Evolutionary conservation across 768 basidiomycete genomes (phyloP).

Genomic region (Tylopilus intermedius): DNA sequence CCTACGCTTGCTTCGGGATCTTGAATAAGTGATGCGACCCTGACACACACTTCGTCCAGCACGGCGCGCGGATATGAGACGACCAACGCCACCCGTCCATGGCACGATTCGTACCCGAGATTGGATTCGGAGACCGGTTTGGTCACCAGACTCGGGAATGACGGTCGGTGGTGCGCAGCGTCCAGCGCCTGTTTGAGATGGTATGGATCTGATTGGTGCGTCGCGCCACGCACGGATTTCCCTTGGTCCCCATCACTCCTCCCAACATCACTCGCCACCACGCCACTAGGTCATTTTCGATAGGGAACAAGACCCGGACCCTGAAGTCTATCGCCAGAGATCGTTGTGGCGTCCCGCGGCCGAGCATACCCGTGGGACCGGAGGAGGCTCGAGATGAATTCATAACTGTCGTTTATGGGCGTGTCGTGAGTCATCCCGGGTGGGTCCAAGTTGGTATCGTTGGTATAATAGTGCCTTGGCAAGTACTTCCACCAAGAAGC

Average conservation of each 20-base stretch:
- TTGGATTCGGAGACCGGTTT: background rate
- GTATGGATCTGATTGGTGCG: background rate
- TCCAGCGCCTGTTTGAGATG: background rate
- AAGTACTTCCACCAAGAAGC: background rate
- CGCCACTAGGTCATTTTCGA: background rate
- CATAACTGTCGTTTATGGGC: slow-evolving; percentile 1
- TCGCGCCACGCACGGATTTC: background rate
- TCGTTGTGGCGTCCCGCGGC: slow-evolving; percentile 16
- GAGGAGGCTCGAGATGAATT: slow-evolving; percentile 4
- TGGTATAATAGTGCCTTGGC: background rate
- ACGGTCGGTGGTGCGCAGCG: background rate
- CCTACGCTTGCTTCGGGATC: background rate
- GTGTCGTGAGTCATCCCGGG: background rate
- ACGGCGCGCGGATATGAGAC: slow-evolving; percentile 1
- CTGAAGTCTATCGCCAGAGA: slow-evolving; percentile 13
- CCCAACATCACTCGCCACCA: background rate
- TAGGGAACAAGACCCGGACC: slow-evolving; percentile 1
- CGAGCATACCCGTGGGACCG: slow-evolving; percentile 3
- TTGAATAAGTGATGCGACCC: background rate
- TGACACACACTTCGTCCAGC: background rate
- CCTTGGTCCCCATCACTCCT: background rate
- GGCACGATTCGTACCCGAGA: background rate
- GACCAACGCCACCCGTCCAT: background rate
- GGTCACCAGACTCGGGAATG: background rate
- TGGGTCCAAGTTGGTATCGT: background rate